Evolutionary conservation across 2,329 filamentous ascomycete species (phyloP), one percentile per base, ranked within the genome.

Genomic region (Trichoderma sp.): DNA sequence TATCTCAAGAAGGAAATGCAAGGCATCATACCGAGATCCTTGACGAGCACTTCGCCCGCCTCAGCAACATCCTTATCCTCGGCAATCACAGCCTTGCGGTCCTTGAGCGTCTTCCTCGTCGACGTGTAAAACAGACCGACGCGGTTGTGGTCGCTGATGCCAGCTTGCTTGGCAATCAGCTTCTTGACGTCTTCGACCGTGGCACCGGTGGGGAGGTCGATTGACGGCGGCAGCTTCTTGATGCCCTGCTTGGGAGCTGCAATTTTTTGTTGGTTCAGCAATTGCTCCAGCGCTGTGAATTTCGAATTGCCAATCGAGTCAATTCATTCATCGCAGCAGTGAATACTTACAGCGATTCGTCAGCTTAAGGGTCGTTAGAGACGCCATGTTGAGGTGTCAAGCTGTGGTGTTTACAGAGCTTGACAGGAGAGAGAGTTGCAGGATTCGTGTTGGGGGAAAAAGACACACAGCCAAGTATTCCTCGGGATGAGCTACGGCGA

Each of bases 1-100:
- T 3, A 21, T 28, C 1, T 24, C 21, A 49, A 30, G 18, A 10
- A 63, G 5, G 28, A 30, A 7, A n/a, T 18, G 30, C 10, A 11
- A 16, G 32, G 8, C 32, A 11, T 32, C 32, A 11, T 86, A 95
- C 94, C 96, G 34, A 99, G 85, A 78, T 99, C 95, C 83, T 99
- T 98, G 72, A 98, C 92, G 74, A 96, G 89, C 59, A 99, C 80
- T 79, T 89, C 85, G 69, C 83, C 82, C 14, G 81, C 77, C 39
- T 81, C 79, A 61, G 82, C 75, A 10, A 90, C 83, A 66, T 81
- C 81, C 34, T 81, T 75, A 74, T 85, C 83, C 68, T 85, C 79
- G 37, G 77, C 77, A 43, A 90, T 72, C 56, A 83, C 78, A 24
- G 87, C 86, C 74, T 83, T 85, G 72, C 87, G 85, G 79, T 90